A percentile compares a stretch with the other conserved stretches of the same genome.
Evolutionary conservation across 345 rosid species (phyloP).

Genomic region (Syzygium jambos): DNA sequence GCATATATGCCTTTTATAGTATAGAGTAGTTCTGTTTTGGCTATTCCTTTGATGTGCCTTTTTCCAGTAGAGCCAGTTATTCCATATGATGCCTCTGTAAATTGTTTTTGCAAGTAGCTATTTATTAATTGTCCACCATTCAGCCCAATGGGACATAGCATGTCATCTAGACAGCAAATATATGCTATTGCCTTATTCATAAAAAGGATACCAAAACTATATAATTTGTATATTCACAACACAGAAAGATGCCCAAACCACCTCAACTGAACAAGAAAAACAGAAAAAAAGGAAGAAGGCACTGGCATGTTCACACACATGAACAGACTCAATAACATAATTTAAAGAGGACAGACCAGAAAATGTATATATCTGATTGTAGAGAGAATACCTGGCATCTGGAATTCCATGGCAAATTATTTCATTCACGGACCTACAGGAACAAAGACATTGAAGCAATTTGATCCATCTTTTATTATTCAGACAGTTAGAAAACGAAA

Average conservation of each 20-base stretch:
- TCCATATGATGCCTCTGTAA: background rate
- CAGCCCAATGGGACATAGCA: background rate
- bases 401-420: slow-evolving; percentile 99
- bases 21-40: background rate
- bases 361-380: background rate
- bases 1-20: background rate
- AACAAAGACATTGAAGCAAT: slow-evolving; percentile 7
- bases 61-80: background rate
- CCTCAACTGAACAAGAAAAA: background rate
- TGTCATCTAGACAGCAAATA: background rate
- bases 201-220: background rate
- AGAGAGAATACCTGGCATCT: slow-evolving; percentile 67
- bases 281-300: background rate
- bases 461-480: background rate
- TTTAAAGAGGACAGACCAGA: background rate
- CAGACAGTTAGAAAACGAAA: background rate
- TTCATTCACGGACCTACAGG: slow-evolving; percentile 89
- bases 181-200: background rate
- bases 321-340: background rate
- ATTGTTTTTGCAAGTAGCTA: background rate
- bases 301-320: background rate
- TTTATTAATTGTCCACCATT: background rate
- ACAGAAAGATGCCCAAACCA: background rate
- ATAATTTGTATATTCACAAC: background rate
- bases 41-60: background rate